Base-by-base conservation (phyloP, 1,284 basidiomycete genomes). In the Rhodotorula sp. region DNA sequence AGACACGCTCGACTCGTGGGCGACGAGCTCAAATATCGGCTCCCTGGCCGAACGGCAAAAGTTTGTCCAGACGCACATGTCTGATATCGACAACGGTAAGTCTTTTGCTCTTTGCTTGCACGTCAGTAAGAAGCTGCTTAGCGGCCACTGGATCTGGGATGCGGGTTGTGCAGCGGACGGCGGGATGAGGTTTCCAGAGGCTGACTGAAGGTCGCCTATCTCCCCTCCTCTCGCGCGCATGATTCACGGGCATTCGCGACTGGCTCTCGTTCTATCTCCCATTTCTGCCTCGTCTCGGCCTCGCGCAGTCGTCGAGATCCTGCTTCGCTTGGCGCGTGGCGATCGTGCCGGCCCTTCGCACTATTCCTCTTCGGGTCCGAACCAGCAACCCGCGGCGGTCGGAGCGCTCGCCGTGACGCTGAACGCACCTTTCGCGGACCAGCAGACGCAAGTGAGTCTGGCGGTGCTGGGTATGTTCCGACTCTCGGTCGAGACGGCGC, bases 391-490 rank as follows among this genome's bases (percentile, higher is more conserved):
- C 4, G 79, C 80, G 3, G 84, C 88, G 30, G 90, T 78, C 37
- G 77, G 74, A 29, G 70, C 70, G 3, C 76, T 77, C 66, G 76
- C 77, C 6, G 67, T 92, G 49, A 84, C 86, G 6, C 86, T 87
- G 30, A 87, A 87, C 56, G 90, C 90, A 12, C 87, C 90, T 10
- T 92, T 93, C 78, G 88, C 88, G 26, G 84, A 86, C 59, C 91
- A 95, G 78, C 94, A 97, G 82, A 96, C 93, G 2, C 94, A 95
- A 77, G 90, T 95, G 46, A 91, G 90, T 14, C 85, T 97, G 30
- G 92, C 93, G 7, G 91, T 97, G 37, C 84, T 96, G 68, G 92
- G 93, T 14, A 87, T 97, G 79, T 93, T 93, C 82, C 86, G 90
- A 51, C 86, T 95, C 82, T 85, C 89, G 12, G 83, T 89, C 64